These are phyloP conservation scores for Suhomyces sp. DNA, from an alignment of 805 yeast genomes.

Conservation along the genomic window DNA sequence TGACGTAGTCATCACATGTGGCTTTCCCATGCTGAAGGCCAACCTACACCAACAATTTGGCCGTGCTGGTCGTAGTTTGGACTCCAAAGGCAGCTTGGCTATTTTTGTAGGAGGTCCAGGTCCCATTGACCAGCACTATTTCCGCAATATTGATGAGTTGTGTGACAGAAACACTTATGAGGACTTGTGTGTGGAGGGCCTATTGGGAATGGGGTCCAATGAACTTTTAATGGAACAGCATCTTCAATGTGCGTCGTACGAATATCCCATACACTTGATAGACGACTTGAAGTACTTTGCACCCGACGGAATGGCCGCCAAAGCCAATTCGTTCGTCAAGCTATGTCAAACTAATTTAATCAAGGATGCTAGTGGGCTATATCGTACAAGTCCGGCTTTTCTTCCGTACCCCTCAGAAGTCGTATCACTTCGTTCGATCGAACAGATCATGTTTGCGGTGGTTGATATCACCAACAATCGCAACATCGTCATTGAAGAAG, in stretches of 20 bases:
- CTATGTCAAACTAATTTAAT: slow-evolving; percentile 40
- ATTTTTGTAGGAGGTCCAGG: slow-evolving; percentile 77
- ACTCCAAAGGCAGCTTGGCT: slow-evolving; percentile 72
- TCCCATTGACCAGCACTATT: slow-evolving; percentile 84
- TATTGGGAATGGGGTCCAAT: slow-evolving; percentile 31
- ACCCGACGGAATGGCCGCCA: slow-evolving; percentile 18
- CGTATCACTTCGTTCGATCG: slow-evolving; percentile 80
- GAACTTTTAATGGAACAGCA: slow-evolving; percentile 68
- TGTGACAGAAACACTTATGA: slow-evolving; percentile 39
- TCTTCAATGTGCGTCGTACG: slow-evolving; percentile 92
- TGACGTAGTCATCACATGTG: slow-evolving; percentile 89
- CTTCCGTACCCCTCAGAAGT: slow-evolving; percentile 78
- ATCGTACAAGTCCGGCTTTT: slow-evolving; percentile 43
- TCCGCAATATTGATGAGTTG: slow-evolving; percentile 62
- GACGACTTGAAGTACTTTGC: slow-evolving; percentile 60
- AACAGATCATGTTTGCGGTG: slow-evolving; percentile 79
- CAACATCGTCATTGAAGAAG: slow-evolving; percentile 78
- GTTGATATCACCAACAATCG: slow-evolving; percentile 81
- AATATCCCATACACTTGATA: slow-evolving; percentile 57
- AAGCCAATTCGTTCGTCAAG: slow-evolving; percentile 18
- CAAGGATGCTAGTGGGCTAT: slow-evolving; percentile 27
- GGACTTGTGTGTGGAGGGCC: slow-evolving; percentile 39
- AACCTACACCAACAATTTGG: slow-evolving; percentile 96
- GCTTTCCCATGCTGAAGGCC: slow-evolving; percentile 85
- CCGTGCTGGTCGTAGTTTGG: slow-evolving; percentile 85